Evolutionary conservation across 1,284 basidiomycete genomes (phyloP).

Genomic region (Amylostereum areolatum): DNA sequence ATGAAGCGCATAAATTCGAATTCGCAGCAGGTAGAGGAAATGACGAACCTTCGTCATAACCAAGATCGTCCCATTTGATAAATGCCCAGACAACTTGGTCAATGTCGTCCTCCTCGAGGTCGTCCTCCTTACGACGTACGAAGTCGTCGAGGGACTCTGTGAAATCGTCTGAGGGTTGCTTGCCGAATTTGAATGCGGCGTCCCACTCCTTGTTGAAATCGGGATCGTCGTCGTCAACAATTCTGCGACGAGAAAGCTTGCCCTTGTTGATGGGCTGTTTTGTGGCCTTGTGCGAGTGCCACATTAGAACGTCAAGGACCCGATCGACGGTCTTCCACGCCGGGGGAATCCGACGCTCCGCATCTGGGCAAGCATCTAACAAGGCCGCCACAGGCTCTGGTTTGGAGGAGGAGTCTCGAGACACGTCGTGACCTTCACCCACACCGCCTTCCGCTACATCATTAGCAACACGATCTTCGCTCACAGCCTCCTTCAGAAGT

Average conservation of each 20-base stretch:
- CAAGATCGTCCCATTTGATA: slow-evolving; percentile 87
- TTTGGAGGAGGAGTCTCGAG: slow-evolving; percentile 23
- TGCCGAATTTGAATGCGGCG: slow-evolving; percentile 29
- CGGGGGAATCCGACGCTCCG: slow-evolving; percentile 64
- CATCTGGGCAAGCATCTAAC: slow-evolving; percentile 37
- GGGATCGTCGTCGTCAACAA: slow-evolving; percentile 20
- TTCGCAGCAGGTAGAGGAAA: background rate
- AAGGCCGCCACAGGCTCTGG: slow-evolving; percentile 58
- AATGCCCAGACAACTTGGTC: slow-evolving; percentile 70
- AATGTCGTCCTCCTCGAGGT: slow-evolving; percentile 47
- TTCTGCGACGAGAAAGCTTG: slow-evolving; percentile 17
- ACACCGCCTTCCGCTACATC: slow-evolving; percentile 20
- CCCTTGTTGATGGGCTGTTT: slow-evolving; percentile 32
- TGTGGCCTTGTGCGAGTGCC: slow-evolving; percentile 30
- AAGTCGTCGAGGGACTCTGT: slow-evolving; percentile 57
- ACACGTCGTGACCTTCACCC: slow-evolving; percentile 23
- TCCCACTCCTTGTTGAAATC: slow-evolving; percentile 31
- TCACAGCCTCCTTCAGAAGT: slow-evolving; percentile 43
- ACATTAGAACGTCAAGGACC: slow-evolving; percentile 69
- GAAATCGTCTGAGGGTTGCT: slow-evolving; percentile 41
- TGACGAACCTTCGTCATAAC: slow-evolving; percentile 77
- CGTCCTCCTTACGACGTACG: slow-evolving; percentile 39
- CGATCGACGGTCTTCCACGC: slow-evolving; percentile 79
- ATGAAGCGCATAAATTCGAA: background rate
- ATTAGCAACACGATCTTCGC: slow-evolving; percentile 20